Conservation (phyloP, 192 early-diverging fungal species). For the Pecoramyces ruminantium region DNA sequence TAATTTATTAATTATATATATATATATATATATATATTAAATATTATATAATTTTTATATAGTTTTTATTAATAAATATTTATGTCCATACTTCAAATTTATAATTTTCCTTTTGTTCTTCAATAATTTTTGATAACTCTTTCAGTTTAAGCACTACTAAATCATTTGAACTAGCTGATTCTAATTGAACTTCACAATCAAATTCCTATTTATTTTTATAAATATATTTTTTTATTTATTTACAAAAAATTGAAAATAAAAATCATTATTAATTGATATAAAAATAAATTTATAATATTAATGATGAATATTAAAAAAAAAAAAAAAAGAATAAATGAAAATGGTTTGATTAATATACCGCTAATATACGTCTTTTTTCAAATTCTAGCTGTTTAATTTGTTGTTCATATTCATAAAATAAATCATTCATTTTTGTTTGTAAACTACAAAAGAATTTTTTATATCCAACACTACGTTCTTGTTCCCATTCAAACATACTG, state of each 20-base stretch:
- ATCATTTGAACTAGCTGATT: neutral
- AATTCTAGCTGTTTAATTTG: neutral
- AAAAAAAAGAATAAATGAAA: no score
- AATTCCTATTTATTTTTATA: neutral
- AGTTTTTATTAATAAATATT: no score
- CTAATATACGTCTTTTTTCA: neutral
- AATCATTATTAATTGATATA: no score
- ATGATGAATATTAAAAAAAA: no score
- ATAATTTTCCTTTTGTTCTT: neutral
- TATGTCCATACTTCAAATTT: neutral
- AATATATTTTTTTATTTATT: no score
- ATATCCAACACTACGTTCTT: neutral
- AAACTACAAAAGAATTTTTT: neutral
- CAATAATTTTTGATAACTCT: neutral
- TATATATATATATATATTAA: no score
- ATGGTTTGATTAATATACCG: neutral
- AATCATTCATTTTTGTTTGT: neutral
- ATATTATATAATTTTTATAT: no score
- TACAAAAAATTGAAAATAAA: no score
- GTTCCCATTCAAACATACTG: neutral
- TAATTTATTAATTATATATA: neutral
- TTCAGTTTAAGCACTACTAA: neutral
- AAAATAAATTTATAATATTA: no score
- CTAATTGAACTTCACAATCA: neutral
- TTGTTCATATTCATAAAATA: neutral